Percentiles rank a stretch among this genome's conserved stretches.
Evolutionary conservation across 2,329 filamentous ascomycete genomes (phyloP).

Genomic region (Ramichloridium luteum): DNA sequence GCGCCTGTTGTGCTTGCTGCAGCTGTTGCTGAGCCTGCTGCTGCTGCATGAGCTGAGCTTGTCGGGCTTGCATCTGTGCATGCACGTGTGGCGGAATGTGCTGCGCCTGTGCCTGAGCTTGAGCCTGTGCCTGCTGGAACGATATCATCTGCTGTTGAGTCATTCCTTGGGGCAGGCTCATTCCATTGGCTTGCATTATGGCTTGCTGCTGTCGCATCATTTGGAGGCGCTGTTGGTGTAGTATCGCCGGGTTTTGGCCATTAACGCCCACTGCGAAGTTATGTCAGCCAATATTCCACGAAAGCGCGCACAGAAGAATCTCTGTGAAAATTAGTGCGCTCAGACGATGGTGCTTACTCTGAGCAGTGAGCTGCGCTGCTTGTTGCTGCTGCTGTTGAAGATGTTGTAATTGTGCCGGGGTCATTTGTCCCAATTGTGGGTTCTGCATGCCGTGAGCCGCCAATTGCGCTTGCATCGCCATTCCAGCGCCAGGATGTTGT

Average conservation of each 20-base stretch:
- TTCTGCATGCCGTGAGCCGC: constrained; percentile 40
- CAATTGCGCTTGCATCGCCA: constrained; percentile 25
- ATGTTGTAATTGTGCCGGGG: constrained; percentile 46
- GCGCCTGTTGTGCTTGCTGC: constrained; percentile 1
- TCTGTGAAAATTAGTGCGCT: background rate
- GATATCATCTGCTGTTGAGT: constrained; percentile 26
- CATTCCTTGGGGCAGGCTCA: constrained; percentile 18
- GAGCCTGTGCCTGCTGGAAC: constrained; percentile 26
- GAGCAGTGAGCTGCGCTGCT: constrained; percentile 9
- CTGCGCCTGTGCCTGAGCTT: constrained; percentile 12
- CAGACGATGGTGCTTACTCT: constrained; percentile 25
- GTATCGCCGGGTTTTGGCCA: constrained; percentile 18
- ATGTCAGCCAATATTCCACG: constrained; percentile 18
- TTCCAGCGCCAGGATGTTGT: constrained; percentile 22
- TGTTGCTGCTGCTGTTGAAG: constrained; percentile 24
- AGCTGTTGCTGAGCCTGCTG: constrained; percentile 20
- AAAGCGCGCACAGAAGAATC: too few species aligned
- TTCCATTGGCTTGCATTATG: constrained; percentile 6
- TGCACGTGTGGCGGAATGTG: constrained; percentile 14
- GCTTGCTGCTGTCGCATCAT: constrained; percentile 28
- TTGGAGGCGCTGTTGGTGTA: constrained; percentile 30
- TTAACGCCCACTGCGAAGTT: constrained; percentile 31
- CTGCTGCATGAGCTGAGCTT: constrained; percentile 21
- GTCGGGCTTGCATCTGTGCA: constrained; percentile 30
- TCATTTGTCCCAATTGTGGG: constrained; percentile 61